Conservation (phyloP, 2,329 filamentous ascomycete genomes). For the Microdochium nivale region DNA sequence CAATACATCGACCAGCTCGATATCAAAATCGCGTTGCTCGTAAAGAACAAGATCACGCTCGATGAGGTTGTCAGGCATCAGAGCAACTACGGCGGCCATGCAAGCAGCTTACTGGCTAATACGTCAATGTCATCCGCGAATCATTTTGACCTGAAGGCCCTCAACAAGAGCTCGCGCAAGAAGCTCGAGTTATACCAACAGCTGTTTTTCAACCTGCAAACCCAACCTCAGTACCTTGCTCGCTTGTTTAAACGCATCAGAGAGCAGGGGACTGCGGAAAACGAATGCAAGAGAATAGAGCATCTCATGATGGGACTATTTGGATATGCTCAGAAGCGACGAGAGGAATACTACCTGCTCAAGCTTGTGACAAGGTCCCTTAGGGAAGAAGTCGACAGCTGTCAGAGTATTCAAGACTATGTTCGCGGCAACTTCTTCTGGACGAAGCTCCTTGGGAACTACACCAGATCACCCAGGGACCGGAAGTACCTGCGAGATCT, state of each 20-base stretch:
- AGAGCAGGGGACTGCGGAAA: conserved; percentile 77
- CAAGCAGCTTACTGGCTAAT: conserved; percentile 77
- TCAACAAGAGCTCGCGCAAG: conserved; percentile 92
- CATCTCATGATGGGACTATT: conserved; percentile 94
- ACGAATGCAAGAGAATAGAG: conserved; percentile 87
- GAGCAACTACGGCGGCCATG: conserved; percentile 87
- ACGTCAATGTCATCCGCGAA: conserved; percentile 82
- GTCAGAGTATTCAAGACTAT: conserved; percentile 71
- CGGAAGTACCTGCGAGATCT: conserved; percentile 86
- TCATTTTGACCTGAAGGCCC: conserved; percentile 90
- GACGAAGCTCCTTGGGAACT: conserved; percentile 77
- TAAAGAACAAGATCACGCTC: conserved; percentile 99
- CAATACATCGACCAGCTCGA: conserved; percentile 98
- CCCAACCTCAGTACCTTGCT: conserved; percentile 89
- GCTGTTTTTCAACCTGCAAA: conserved; percentile 94
- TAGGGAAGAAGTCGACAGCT: conserved; percentile 74
- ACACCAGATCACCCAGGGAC: conserved; percentile 84
- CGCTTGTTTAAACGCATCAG: conserved; percentile 77
- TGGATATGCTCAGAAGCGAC: conserved; percentile 90
- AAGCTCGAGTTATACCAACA: conserved; percentile 97
- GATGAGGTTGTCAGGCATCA: conserved; percentile 97
- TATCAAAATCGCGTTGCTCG: conserved; percentile 95
- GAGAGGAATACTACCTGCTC: conserved; percentile 93
- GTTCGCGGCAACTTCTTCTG: conserved; percentile 88
- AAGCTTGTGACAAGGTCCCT: conserved; percentile 79